These are phyloP conservation scores for Boletus semigastroideus DNA, from an alignment of 1,284 basidiomycete species.

Conservation along the genomic window DNA sequence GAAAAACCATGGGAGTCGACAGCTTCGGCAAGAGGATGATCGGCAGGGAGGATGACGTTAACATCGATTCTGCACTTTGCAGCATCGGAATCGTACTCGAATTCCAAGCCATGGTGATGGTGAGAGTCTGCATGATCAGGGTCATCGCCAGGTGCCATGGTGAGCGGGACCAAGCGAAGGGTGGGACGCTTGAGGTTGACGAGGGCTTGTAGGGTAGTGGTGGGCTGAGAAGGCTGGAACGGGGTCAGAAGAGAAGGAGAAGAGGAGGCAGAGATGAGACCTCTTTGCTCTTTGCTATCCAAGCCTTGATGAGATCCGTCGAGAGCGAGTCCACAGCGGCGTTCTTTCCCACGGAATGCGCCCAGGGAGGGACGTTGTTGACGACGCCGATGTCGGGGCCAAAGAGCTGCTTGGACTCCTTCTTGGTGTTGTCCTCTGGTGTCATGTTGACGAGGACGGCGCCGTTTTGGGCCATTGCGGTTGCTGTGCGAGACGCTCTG, in stretches of 20 bases:
- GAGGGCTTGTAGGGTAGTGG: constrained; percentile 86
- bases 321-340: constrained; percentile 30
- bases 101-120: constrained; percentile 75
- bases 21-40: constrained; percentile 48
- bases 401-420: constrained; percentile 55
- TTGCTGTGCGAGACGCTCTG: constrained; percentile 42
- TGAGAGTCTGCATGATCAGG: constrained; percentile 44
- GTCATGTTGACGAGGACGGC: constrained; percentile 42
- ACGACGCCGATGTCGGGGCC: constrained; percentile 66
- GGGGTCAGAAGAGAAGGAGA: constrained; percentile 1
- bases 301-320: constrained; percentile 58
- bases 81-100: constrained; percentile 87
- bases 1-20: constrained; percentile 43
- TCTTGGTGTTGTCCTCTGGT: constrained; percentile 24
- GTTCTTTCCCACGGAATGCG: constrained; percentile 36
- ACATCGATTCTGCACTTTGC: constrained; percentile 78
- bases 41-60: constrained; percentile 64
- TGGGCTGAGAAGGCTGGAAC: constrained; percentile 68
- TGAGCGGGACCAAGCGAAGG: constrained; percentile 66
- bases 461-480: constrained; percentile 44
- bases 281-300: constrained; percentile 86
- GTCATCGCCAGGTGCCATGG: constrained; percentile 45
- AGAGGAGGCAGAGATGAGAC: constrained; percentile 37
- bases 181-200: constrained; percentile 90
- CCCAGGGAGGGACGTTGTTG: constrained; percentile 44